Conservation (phyloP, 805 yeast genomes). For the Wickerhamomyces silvicola region DNA sequence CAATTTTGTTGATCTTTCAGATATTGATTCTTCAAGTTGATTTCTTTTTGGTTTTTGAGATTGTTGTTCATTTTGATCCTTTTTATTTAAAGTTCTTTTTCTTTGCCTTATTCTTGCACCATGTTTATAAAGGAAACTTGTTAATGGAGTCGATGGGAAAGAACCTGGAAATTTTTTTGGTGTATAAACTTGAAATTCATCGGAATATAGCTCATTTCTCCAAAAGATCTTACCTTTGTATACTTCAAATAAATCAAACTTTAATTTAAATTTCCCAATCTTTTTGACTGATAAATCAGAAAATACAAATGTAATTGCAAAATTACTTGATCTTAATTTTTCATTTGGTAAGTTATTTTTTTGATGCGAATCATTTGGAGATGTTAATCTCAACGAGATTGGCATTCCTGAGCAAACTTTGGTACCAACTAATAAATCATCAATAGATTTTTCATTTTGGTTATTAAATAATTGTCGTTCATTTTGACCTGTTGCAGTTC, state of each 20-base stretch:
- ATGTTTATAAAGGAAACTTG: slow-evolving; percentile 23
- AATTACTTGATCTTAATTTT: slow-evolving; percentile 12
- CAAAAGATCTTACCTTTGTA: slow-evolving; percentile 17
- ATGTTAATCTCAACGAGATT: slow-evolving; percentile 12
- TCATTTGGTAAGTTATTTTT: slow-evolving; percentile 11
- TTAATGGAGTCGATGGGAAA: slow-evolving; percentile 21
- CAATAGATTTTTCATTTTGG: slow-evolving; percentile 4
- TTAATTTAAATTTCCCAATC: slow-evolving; percentile 21
- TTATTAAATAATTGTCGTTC: slow-evolving; percentile 7
- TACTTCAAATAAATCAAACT: slow-evolving; percentile 25
- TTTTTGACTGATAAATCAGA: slow-evolving; percentile 25
- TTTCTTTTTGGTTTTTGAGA: background rate
- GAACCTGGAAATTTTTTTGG: slow-evolving; percentile 29
- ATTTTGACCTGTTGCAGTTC: slow-evolving; percentile 5
- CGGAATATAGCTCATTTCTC: slow-evolving; percentile 12
- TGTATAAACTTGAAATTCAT: slow-evolving; percentile 22
- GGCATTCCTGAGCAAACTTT: slow-evolving; percentile 22
- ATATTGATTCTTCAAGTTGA: no score
- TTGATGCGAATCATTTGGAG: slow-evolving; percentile 10
- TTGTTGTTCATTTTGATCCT: background rate
- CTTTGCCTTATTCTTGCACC: slow-evolving; percentile 28
- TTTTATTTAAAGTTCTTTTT: slow-evolving; percentile 12
- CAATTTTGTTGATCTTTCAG: no score
- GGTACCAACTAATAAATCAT: slow-evolving; percentile 19
- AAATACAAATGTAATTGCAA: slow-evolving; percentile 24